Percentiles rank a stretch among this genome's conserved stretches.
Conservation (phyloP, 169 alveolate genomes). For the Plasmodium chabaudi region DNA sequence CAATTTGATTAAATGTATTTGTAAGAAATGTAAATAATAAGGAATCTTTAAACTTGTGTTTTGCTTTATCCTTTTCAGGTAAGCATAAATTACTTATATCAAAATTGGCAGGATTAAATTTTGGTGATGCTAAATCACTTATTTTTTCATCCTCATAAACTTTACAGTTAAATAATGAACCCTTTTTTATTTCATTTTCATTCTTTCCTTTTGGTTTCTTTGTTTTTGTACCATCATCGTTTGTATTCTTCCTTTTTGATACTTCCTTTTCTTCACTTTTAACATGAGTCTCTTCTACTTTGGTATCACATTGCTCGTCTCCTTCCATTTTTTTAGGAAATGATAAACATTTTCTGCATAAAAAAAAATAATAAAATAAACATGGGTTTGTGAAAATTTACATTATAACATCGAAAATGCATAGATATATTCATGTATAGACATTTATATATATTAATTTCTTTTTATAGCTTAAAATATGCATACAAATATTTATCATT, state of each 20-base stretch:
- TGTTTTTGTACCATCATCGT: slow-evolving; percentile 23
- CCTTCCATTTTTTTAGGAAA: slow-evolving; percentile 29
- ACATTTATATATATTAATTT: slow-evolving; percentile 5
- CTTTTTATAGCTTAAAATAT: slow-evolving; percentile 39
- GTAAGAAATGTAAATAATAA: slow-evolving; percentile 83
- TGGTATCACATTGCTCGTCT: slow-evolving; percentile 24
- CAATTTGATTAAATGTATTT: slow-evolving; percentile 86
- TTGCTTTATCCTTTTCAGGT: slow-evolving; percentile 73
- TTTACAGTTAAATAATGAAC: slow-evolving; percentile 81
- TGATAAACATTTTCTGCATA: slow-evolving; percentile 35
- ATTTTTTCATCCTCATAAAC: slow-evolving; percentile 77
- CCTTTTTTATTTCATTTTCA: slow-evolving; percentile 78
- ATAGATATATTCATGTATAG: slow-evolving; percentile 2
- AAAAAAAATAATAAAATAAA: not conserved
- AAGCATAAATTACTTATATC: slow-evolving; percentile 77
- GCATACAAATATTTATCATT: slow-evolving; percentile 53
- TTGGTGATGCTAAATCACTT: slow-evolving; percentile 84
- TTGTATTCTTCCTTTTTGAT: slow-evolving; percentile 34
- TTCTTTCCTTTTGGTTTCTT: slow-evolving; percentile 47
- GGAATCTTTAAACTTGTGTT: slow-evolving; percentile 71
- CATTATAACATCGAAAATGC: not conserved
- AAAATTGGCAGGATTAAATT: slow-evolving; percentile 84
- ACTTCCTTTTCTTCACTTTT: slow-evolving; percentile 29
- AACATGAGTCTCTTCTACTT: slow-evolving; percentile 11
- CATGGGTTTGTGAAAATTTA: not conserved